phyloP scores from a whole-genome alignment of 2,329 filamentous ascomycete genomes.

The Penicillium sp. region DNA sequence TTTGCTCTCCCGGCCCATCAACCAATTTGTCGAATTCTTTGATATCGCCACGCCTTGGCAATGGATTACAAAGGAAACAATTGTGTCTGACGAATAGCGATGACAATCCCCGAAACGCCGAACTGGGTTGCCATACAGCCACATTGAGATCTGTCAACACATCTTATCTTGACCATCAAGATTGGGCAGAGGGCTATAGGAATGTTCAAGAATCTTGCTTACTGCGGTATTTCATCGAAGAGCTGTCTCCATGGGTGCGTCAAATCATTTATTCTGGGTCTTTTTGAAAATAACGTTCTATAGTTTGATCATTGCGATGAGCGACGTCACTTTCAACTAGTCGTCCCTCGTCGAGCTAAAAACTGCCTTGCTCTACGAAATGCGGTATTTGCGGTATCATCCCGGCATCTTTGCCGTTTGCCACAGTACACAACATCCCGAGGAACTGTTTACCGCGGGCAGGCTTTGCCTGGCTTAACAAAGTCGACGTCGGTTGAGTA shows the following conservation, averaged over 20 bases:
- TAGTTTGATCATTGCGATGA: constrained; percentile 11
- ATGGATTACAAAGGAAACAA: neutral
- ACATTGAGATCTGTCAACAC: neutral
- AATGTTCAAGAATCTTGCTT: constrained; percentile 23
- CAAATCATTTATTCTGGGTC: neutral
- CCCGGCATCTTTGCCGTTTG: constrained; percentile 22
- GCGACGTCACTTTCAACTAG: constrained; percentile 21
- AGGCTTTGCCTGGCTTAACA: constrained; percentile 15
- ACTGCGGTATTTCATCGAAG: constrained; percentile 27
- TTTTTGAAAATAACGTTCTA: too few species aligned
- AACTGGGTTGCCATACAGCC: neutral
- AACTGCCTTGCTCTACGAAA: constrained; percentile 23
- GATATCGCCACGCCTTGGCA: neutral
- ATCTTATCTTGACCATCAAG: neutral
- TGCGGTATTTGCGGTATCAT: constrained; percentile 27
- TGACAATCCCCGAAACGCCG: too few species aligned
- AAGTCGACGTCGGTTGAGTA: constrained; percentile 24
- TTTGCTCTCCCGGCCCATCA: neutral
- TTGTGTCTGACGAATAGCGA: too few species aligned
- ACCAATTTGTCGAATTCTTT: neutral
- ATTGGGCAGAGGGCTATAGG: neutral
- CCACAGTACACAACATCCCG: constrained; percentile 22
- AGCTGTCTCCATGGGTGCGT: constrained; percentile 28
- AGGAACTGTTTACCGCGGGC: constrained; percentile 17
- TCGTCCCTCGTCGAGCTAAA: constrained; percentile 20